phyloP scores from a whole-genome alignment of 1,284 basidiomycete genomes.

The Leucoagaricus sp. region DNA sequence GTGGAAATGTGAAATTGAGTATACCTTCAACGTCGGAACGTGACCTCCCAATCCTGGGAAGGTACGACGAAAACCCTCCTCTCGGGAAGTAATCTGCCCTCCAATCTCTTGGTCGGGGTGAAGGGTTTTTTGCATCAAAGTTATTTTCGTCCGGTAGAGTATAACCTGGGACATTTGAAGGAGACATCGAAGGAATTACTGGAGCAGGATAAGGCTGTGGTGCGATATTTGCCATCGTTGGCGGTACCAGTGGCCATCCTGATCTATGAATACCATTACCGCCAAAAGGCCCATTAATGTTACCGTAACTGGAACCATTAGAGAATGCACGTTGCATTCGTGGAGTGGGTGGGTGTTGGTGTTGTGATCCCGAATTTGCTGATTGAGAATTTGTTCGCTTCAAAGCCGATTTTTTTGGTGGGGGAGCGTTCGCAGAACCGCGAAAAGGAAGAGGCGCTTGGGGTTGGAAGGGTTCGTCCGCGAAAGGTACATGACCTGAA shows the following conservation, averaged over 20 bases:
- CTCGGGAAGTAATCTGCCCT: conserved; percentile 34
- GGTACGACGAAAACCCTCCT: conserved; percentile 22
- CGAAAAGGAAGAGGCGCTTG: neutral
- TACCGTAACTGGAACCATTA: conserved; percentile 7
- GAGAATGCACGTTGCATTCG: conserved; percentile 17
- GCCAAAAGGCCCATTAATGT: conserved; percentile 8
- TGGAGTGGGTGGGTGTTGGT: neutral
- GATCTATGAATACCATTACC: conserved; percentile 17
- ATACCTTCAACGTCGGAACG: conserved; percentile 25
- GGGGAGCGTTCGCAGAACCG: conserved; percentile 7
- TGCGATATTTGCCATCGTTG: neutral
- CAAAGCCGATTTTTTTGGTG: conserved; percentile 6
- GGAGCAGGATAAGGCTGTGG: neutral
- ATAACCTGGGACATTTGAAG: conserved; percentile 16
- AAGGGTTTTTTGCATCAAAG: conserved; percentile 30
- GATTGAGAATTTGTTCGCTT: conserved; percentile 9
- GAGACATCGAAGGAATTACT: conserved; percentile 6
- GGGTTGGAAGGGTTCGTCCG: neutral
- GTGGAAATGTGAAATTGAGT: conserved; percentile 2
- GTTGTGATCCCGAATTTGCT: neutral
- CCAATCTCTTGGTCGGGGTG: conserved; percentile 39
- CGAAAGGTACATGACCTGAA: neutral
- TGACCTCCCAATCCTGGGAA: conserved; percentile 20
- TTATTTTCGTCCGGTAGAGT: conserved; percentile 18
- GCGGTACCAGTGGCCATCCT: conserved; percentile 3